Base-by-base conservation (phyloP, 2,329 filamentous ascomycete species). In the Eutypella sp. region DNA sequence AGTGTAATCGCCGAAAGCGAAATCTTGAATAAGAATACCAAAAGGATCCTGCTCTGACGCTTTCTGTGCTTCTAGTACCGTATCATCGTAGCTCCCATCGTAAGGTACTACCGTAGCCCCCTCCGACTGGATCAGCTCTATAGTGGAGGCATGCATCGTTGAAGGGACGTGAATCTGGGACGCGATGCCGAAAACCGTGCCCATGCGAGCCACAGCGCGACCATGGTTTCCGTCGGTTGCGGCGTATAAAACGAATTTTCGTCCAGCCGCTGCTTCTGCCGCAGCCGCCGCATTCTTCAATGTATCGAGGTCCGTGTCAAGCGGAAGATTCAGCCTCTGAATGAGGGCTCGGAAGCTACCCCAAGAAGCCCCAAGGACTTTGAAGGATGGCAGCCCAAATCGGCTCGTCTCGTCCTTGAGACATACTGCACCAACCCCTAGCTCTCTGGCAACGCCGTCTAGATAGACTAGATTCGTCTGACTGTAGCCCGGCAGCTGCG, bases 321-420 rank as follows among this genome's bases (percentile, higher is more conserved):
- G 56, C 3, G 66, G 59, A 0, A 71, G 60, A 1, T 68, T 67
- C 0, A 68, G 51, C 0, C 72, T 62, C 1, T 81, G 62, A 2
- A 59, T 62, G 0, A 82, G 57, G 13, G 82, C 78, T 6, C 77
- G 74, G 54, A 80, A 84, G 3, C 78, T 74, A 0, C 79, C 85
- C 85, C 85, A 92, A 1, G 84, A 87, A 1, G 87, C 87, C 18
- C 87, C 88, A 0, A 91, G 75, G 38, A 91, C 87, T 64, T 93
- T 93, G 72, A 91, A 92, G 0, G 86, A 77, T 0, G 85, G 84
- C 2, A 91, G 71, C 0, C 82, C 82, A 31, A 89, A 79, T 5
- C 87, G 76, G 44, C 67, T 70, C 23, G 78, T 81, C 62, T 92
- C 87, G 55, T 90, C 80, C 58, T 92, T 92, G 51, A 90, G 57